Evolutionary conservation across 108 stramenopile genomes (phyloP), one percentile per base, ranked within the genome.

Genomic region (Cyclotella distinguenda): DNA sequence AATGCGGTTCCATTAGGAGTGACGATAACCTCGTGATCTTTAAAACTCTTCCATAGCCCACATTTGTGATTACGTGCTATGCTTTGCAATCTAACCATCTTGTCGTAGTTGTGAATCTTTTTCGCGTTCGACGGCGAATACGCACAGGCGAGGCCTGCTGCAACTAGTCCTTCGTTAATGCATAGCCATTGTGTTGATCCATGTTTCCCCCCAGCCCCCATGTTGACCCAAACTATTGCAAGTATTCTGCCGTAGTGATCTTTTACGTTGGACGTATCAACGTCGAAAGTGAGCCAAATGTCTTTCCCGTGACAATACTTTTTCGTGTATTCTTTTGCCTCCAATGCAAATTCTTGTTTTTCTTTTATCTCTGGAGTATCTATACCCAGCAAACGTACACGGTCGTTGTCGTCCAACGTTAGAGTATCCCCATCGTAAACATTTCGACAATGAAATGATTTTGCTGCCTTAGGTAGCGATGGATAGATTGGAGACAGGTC

Each of bases 381-480:
- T 35, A 91, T 82, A 13, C 89, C 89, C 10, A 91, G 25, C 18
- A 91, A 68, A 36, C 89, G 81, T 10, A 91, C 84, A 10, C 86
- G 78, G 34, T 70, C 62, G 36, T 74, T 80, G 51, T 86, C 80
- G 22, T 60, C 61, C 33, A 91, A 48, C 6, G 89, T 91, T 53
- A 87, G 62, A 0, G 89, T 91, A 57, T 91, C 89, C 21, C 89
- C 89, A 56, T 91, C 89, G 47, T 91, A 91, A 9, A 91, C 89
- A 70, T 77, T 82, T 10, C 71, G 62, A 13, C 85, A 85, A 12
- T 57, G 53, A 63, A 55, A 57, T 73, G 79, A 75, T 52, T 83
- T 64, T 23, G 84, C 85, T 46, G 66, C 74, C 15, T 50, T 39
- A 28, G 89, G 89, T 4, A 91, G 48, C 3, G 62, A 58, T 9